Evolutionary conservation across 2,329 filamentous ascomycete genomes (phyloP), one percentile per base, ranked within the genome.

Genomic region (Zarea fungicola): DNA sequence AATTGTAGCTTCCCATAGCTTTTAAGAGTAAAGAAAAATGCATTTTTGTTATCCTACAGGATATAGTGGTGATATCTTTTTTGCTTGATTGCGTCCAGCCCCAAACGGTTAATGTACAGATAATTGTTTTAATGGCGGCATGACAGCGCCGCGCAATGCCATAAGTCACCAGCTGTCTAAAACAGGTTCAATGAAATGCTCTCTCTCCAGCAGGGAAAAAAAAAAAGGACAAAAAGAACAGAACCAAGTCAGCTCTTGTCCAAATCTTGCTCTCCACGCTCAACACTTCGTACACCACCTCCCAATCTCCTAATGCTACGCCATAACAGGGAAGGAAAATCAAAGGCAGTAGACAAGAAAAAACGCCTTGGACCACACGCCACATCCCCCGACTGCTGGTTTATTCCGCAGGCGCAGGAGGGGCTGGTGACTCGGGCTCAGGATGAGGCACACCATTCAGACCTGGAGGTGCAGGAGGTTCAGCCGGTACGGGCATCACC

Each of bases 401-500:
- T 43, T 32, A 47, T 21, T 42, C 34, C 22, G 44, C 44, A 9
- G 49, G 16, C 8, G 49, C 44, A 42, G 49, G 36, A 28, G 49
- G 49, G 10, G 49, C 36, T 13, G 49, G 49, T 13, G 49, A 51
- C 23, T 51, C 43, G 16, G 62, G 56, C 9, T 68, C 60, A 13
- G 66, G 62, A 18, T 67, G 63, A 22, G 60, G 43, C 16, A 67
- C 60, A 32, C 62, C 64, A 4, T 62, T 62, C 5, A 69, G 57
- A 1, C 65, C 66, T 1, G 66, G 65, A 8, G 65, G 62, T 25
- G 63, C 59, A 2, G 64, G 64, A n/a, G 58, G 52, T 6, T 67
- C 60, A 19, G 60, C 57, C 8, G 67, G 66, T 8, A 70, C 62
- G 5, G 69, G 68, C 37, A 72, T 50, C 21, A 64, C 61, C 59